These are phyloP conservation scores for Agaricus blazei DNA, from an alignment of 768 basidiomycete species.

Conservation along the genomic window DNA sequence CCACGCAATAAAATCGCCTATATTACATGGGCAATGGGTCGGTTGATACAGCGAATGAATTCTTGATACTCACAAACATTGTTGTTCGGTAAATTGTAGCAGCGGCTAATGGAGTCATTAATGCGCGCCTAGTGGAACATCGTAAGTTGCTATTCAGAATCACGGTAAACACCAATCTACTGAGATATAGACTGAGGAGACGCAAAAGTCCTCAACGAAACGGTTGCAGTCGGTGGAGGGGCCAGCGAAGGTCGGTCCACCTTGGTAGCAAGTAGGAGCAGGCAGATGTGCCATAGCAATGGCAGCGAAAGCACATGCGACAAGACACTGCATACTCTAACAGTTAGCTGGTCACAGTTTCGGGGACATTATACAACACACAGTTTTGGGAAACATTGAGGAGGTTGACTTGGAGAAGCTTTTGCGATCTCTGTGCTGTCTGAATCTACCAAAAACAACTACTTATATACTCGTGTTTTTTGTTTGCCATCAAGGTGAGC, in stretches of 20 bases:
- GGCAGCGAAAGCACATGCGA: neutral
- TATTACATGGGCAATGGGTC: neutral
- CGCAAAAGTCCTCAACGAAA: neutral
- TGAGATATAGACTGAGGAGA: neutral
- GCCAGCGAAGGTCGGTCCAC: neutral
- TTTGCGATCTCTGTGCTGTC: too few species aligned
- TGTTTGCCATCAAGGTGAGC: too few species aligned
- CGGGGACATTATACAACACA: neutral
- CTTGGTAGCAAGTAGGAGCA: neutral
- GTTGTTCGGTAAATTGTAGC: conserved; percentile 1
- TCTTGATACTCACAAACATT: neutral
- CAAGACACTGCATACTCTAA: neutral
- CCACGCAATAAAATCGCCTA: neutral
- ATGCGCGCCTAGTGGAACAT: neutral
- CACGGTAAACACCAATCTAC: neutral
- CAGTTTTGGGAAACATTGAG: neutral
- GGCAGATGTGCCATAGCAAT: neutral
- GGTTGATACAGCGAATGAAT: neutral
- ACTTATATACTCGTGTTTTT: too few species aligned
- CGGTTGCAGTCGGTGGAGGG: neutral
- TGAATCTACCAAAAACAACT: too few species aligned
- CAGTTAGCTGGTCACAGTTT: neutral
- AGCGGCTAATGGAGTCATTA: neutral
- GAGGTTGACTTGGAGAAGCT: neutral
- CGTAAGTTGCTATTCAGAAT: too few species aligned